A percentile compares a stretch with the other conserved stretches of the same genome.
phyloP scores from a whole-genome alignment of 306 rosid species.

The Gastrolobium bilobum region DNA sequence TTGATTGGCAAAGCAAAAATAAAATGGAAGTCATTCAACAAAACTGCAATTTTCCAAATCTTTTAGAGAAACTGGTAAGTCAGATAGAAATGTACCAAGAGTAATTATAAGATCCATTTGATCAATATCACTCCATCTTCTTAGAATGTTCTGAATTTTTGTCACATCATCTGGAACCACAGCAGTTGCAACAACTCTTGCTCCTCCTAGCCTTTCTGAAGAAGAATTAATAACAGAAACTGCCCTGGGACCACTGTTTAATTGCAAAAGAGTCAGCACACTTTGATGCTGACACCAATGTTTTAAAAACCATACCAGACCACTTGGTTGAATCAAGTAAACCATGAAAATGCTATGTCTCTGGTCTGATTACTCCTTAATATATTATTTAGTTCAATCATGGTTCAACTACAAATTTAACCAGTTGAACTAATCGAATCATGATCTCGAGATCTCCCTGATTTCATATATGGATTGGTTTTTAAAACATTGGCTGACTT shows the following conservation, averaged over 20 bases:
- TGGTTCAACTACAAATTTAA: constrained; percentile 13
- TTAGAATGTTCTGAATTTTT: constrained; percentile 74
- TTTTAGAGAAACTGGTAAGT: constrained; percentile 19
- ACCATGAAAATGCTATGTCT: constrained; percentile 2
- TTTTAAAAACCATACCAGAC: constrained; percentile 14
- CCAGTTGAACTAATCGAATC: constrained; percentile 20
- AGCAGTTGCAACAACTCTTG: constrained; percentile 73
- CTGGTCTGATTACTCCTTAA: not conserved
- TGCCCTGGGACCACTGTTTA: constrained; percentile 90
- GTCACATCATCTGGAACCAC: constrained; percentile 80
- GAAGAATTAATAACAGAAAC: constrained; percentile 85
- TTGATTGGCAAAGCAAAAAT: constrained; percentile 51
- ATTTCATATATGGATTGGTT: not conserved
- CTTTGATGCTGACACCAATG: constrained; percentile 6
- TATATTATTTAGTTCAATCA: not conserved
- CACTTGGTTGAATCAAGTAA: not conserved
- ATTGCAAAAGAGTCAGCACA: constrained; percentile 39
- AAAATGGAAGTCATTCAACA: constrained; percentile 39
- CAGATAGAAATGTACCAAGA: constrained; percentile 67
- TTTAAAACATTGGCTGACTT: constrained; percentile 13
- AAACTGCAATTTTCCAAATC: not conserved
- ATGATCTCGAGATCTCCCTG: not conserved
- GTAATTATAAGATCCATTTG: constrained; percentile 88
- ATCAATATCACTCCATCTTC: constrained; percentile 83
- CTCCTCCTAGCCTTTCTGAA: constrained; percentile 90